Percentiles rank a stretch among this genome's conserved stretches.
These are phyloP conservation scores for Orbilia blumenaviensis DNA, from an alignment of 2,329 filamentous ascomycete genomes.

Conservation along the genomic window DNA sequence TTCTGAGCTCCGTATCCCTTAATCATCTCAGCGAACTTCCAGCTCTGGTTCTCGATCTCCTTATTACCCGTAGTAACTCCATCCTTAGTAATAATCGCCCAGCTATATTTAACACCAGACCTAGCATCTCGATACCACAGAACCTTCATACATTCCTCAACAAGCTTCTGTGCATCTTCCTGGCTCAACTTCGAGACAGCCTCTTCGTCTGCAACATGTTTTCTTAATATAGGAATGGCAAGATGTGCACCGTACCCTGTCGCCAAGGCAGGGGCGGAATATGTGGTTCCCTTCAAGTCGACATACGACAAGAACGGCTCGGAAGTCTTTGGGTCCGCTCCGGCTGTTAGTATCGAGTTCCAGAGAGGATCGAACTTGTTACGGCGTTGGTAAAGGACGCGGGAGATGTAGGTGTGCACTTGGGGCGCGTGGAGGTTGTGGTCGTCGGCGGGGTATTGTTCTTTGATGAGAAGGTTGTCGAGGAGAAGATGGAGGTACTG, in stretches of 20 bases:
- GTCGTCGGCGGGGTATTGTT: constrained; percentile 75
- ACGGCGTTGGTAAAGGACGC: constrained; percentile 94
- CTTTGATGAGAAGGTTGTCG: constrained; percentile 87
- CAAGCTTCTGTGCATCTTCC: constrained; percentile 79
- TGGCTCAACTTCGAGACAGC: constrained; percentile 74
- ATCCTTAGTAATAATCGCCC: constrained; percentile 87
- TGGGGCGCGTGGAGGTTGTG: constrained; percentile 82
- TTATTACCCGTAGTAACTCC: constrained; percentile 87
- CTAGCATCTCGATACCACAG: constrained; percentile 96
- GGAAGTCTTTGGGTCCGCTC: constrained; percentile 69
- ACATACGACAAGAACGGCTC: constrained; percentile 80
- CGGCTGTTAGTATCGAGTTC: constrained; percentile 93
- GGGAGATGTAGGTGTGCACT: constrained; percentile 93
- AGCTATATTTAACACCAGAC: constrained; percentile 88
- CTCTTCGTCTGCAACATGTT: constrained; percentile 83
- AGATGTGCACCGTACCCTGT: constrained; percentile 94
- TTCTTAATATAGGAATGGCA: constrained; percentile 88
- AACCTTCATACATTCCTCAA: constrained; percentile 98
- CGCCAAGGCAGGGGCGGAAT: constrained; percentile 84
- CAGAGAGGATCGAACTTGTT: constrained; percentile 96
- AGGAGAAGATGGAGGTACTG: constrained; percentile 74
- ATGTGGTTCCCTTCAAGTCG: constrained; percentile 92
- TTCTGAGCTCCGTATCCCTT: constrained; percentile 91
- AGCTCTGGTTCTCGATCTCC: constrained; percentile 93
- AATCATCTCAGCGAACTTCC: constrained; percentile 91